phyloP scores from a whole-genome alignment of 2,329 filamentous ascomycete species.

The Fusarium algeriense region DNA sequence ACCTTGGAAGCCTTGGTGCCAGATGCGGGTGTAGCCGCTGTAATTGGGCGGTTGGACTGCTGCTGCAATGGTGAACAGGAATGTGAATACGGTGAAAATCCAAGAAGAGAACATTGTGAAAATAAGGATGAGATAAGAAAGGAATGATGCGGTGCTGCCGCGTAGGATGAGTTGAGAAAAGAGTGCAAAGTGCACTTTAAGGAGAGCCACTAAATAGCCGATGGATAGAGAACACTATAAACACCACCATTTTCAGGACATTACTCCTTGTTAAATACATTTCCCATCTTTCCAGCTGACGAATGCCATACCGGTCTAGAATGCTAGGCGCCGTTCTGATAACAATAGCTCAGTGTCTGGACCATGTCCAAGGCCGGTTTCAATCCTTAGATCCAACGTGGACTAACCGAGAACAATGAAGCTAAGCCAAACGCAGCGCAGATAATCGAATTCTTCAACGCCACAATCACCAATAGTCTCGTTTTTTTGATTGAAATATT shows the following conservation, averaged over 20 bases:
- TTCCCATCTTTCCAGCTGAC: neutral
- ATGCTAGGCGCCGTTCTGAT: neutral
- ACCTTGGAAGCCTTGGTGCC: slow-evolving; percentile 60
- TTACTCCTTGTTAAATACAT: slow-evolving; percentile 2
- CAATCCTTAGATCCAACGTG: neutral
- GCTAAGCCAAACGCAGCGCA: slow-evolving; percentile 11
- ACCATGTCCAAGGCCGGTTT: slow-evolving; percentile 16
- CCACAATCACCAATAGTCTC: slow-evolving; percentile 10
- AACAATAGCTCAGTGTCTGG: slow-evolving; percentile 20
- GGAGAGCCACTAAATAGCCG: neutral
- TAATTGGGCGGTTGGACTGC: slow-evolving; percentile 57
- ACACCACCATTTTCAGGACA: no score
- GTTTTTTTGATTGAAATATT: slow-evolving; percentile 1
- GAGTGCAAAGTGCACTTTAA: neutral
- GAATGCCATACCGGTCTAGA: slow-evolving; percentile 22
- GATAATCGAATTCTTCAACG: slow-evolving; percentile 2
- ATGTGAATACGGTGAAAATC: slow-evolving; percentile 46
- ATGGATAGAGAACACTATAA: neutral
- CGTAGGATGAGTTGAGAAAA: neutral
- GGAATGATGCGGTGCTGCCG: slow-evolving; percentile 23
- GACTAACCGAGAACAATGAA: neutral
- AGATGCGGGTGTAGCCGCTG: slow-evolving; percentile 54
- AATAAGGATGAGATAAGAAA: neutral
- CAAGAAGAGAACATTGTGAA: slow-evolving; percentile 35
- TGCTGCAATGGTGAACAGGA: slow-evolving; percentile 49